Evolutionary conservation across 2,329 filamentous ascomycete species (phyloP).

Genomic region (Pezicula carpinea): DNA sequence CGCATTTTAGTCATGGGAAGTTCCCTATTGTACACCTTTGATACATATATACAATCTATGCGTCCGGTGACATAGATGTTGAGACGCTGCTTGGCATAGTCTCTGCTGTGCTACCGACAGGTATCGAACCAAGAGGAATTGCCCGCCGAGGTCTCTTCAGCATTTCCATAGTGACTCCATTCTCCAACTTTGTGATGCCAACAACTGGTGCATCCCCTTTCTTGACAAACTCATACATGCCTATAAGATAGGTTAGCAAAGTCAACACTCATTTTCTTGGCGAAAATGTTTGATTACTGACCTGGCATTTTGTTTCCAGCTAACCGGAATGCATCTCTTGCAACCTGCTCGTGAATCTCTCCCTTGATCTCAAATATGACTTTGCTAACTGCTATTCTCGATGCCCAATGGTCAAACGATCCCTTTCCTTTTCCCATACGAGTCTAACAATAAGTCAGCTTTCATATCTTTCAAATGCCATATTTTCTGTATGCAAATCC

Average conservation of each 20-base stretch:
- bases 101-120: slow-evolving; percentile 12
- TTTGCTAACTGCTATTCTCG: slow-evolving; percentile 83
- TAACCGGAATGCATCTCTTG: slow-evolving; percentile 86
- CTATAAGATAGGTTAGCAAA: slow-evolving; percentile 36
- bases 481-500: neutral
- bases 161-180: slow-evolving; percentile 74
- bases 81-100: slow-evolving; percentile 16
- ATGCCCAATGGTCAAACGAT: slow-evolving; percentile 94
- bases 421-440: slow-evolving; percentile 99
- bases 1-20: neutral
- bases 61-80: slow-evolving; percentile 21
- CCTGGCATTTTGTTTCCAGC: slow-evolving; percentile 94
- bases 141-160: slow-evolving; percentile 72
- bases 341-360: slow-evolving; percentile 89
- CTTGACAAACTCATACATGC: slow-evolving; percentile 87
- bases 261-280: neutral
- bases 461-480: neutral
- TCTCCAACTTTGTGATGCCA: slow-evolving; percentile 78
- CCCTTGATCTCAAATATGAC: slow-evolving; percentile 91
- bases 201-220: slow-evolving; percentile 88
- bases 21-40: slow-evolving; percentile 5
- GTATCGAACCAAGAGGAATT: slow-evolving; percentile 21
- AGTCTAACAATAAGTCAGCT: slow-evolving; percentile 43
- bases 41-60: slow-evolving; percentile 12
- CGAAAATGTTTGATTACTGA: slow-evolving; percentile 36